A percentile compares a stretch with the other conserved stretches of the same genome.
phyloP scores from a whole-genome alignment of 495 filamentous ascomycete species.

The Neurospora sp. region DNA sequence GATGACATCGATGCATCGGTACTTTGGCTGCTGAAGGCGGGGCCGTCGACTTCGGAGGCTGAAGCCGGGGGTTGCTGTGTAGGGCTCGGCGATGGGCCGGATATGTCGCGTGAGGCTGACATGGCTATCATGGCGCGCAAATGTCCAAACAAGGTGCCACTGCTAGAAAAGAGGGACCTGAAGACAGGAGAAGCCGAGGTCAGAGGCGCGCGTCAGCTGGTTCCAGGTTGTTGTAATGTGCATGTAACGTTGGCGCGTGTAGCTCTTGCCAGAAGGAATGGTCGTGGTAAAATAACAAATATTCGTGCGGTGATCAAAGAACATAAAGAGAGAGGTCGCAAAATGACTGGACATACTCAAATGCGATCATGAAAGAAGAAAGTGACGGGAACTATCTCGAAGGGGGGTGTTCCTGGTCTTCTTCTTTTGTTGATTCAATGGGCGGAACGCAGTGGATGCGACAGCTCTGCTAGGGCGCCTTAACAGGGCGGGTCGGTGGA shows the following conservation, averaged over 20 bases:
- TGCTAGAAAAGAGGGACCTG: conserved; percentile 16
- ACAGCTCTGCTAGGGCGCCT: neutral
- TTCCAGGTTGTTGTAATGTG: neutral
- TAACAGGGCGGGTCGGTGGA: neutral
- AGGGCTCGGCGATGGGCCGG: conserved; percentile 1
- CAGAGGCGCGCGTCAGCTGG: conserved; percentile 3
- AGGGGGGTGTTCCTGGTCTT: neutral
- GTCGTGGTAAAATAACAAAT: neutral
- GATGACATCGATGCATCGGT: neutral
- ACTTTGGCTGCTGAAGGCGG: neutral
- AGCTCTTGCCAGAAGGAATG: neutral
- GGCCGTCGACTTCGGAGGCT: neutral
- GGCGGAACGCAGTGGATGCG: neutral
- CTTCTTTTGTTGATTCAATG: neutral
- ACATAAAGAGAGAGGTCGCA: neutral
- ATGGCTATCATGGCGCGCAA: conserved; percentile 24
- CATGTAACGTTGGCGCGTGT: neutral
- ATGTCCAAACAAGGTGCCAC: conserved; percentile 22
- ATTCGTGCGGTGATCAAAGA: neutral
- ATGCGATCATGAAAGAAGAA: neutral
- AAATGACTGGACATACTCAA: neutral
- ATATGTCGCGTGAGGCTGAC: conserved; percentile 14
- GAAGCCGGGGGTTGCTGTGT: neutral
- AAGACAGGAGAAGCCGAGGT: neutral
- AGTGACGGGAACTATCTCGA: neutral